phyloP scores from a whole-genome alignment of 2,329 filamentous ascomycete species.

The Chaetothyriales sp. region DNA sequence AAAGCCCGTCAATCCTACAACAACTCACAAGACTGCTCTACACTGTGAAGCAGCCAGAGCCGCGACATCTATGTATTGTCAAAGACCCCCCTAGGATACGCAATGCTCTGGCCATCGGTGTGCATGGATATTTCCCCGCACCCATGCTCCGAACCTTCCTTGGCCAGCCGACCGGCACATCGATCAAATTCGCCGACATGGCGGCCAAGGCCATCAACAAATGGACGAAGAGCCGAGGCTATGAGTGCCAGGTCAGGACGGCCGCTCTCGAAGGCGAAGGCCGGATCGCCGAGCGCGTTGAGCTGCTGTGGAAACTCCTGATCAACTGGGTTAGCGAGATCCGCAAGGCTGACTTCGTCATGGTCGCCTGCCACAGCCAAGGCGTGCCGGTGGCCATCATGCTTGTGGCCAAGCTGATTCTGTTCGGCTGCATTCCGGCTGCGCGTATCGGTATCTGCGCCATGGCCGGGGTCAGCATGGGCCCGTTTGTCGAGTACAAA shows the following conservation, averaged over 20 bases:
- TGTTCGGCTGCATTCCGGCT: slow-evolving; percentile 62
- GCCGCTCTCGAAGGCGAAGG: slow-evolving; percentile 91
- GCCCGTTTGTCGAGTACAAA: slow-evolving; percentile 84
- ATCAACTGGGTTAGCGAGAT: slow-evolving; percentile 92
- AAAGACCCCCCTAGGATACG: slow-evolving; percentile 59
- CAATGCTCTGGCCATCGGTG: slow-evolving; percentile 80
- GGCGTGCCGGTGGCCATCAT: slow-evolving; percentile 89
- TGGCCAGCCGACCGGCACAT: slow-evolving; percentile 90
- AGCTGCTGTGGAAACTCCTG: slow-evolving; percentile 85
- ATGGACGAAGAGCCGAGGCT: slow-evolving; percentile 65
- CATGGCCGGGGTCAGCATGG: slow-evolving; percentile 83
- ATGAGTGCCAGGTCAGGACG: slow-evolving; percentile 73
- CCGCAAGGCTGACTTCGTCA: slow-evolving; percentile 70
- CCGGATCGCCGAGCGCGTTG: slow-evolving; percentile 75
- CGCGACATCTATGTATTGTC: slow-evolving; percentile 58
- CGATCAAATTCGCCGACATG: slow-evolving; percentile 79
- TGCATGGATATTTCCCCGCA: slow-evolving; percentile 88
- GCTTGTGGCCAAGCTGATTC: slow-evolving; percentile 81
- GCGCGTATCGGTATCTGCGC: slow-evolving; percentile 74
- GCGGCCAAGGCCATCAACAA: slow-evolving; percentile 69
- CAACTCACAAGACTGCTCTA: slow-evolving; percentile 32
- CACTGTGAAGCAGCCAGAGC: slow-evolving; percentile 42
- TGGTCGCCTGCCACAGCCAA: slow-evolving; percentile 90
- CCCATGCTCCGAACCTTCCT: slow-evolving; percentile 77
- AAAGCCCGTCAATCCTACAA: slow-evolving; percentile 52